Evolutionary conservation across 805 yeast genomes (phyloP).

Genomic region (Candida argentea): DNA sequence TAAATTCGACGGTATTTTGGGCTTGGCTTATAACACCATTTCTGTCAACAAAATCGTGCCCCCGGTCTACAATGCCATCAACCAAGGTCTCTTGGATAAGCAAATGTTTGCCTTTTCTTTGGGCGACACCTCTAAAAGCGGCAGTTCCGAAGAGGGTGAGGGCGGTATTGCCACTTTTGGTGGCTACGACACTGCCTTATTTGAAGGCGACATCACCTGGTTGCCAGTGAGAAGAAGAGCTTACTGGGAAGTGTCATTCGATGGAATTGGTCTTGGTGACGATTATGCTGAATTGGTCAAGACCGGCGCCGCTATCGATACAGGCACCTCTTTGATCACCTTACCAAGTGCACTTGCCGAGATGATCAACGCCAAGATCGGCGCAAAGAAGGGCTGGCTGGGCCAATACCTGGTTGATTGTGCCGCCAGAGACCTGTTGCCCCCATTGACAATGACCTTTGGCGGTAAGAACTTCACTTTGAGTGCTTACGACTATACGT

Average conservation of each 20-base stretch:
- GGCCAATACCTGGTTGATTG: slow-evolving; percentile 96
- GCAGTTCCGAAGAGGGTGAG: slow-evolving; percentile 48
- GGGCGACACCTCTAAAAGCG: slow-evolving; percentile 65
- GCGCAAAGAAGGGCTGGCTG: slow-evolving; percentile 94
- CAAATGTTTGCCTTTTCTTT: slow-evolving; percentile 84
- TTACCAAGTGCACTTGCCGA: slow-evolving; percentile 94
- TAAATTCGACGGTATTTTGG: slow-evolving; percentile 95
- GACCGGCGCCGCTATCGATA: slow-evolving; percentile 96
- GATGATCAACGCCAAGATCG: slow-evolving; percentile 88
- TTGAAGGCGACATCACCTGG: slow-evolving; percentile 81
- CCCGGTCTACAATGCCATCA: slow-evolving; percentile 84
- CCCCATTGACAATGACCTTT: slow-evolving; percentile 85
- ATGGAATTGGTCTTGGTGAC: slow-evolving; percentile 84
- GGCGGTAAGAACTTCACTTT: slow-evolving; percentile 89
- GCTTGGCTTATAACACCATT: slow-evolving; percentile 87
- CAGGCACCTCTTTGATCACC: slow-evolving; percentile 95
- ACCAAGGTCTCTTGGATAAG: slow-evolving; percentile 71
- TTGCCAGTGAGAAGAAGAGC: slow-evolving; percentile 99
- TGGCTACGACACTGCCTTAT: slow-evolving; percentile 74
- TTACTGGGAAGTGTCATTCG: slow-evolving; percentile 96
- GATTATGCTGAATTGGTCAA: slow-evolving; percentile 74
- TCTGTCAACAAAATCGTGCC: slow-evolving; percentile 87
- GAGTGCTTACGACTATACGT: slow-evolving; percentile 81
- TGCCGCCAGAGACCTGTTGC: slow-evolving; percentile 70
- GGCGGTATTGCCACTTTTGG: slow-evolving; percentile 96